Evolutionary conservation across 768 basidiomycete species (phyloP), one percentile per base, ranked within the genome.

Genomic region (Rhizopogon vesiculosus): DNA sequence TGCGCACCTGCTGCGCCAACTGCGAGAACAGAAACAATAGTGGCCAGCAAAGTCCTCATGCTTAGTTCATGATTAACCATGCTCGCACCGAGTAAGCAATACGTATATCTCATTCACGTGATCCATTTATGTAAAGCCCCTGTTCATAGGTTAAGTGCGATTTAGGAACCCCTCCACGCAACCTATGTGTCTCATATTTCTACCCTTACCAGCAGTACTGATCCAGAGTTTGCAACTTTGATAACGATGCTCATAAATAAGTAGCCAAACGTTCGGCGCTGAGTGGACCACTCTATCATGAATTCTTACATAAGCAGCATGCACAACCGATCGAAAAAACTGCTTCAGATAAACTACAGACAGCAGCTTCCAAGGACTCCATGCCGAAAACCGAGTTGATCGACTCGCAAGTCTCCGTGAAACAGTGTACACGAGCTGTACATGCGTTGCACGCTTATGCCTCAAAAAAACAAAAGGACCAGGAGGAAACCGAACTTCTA

Each of bases 361-460:
- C 22, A 3, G 5, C 5, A 9, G 22, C 33, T 49, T 54, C 35
- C 28, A 29, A 52, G 40, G 41, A 44, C 44, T 19, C 49, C 45
- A 84, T 83, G 83, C 65, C 74, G 42, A 67, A 73, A 56, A 69
- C 75, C 53, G 76, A 78, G 55, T 79, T 89, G 61, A 80, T 93
- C 64, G 90, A 89, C 70, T 77, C 64, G 15, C 85, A 78, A 58
- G 86, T 97, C 59, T 87, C 87, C 18, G 57, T 75, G 13, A 68
- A 76, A 10, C 96, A 98, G 73, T 88, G 85, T 66, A 76, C 82
- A 59, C 83, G 79, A 45, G 96, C 96, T 5, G 76, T 96, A 7
- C 79, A 85, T 0, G 90, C 95, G 0, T 80, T 99, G 16, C 78
- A 89, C 50, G 74, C 78, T 2, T 83, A 98, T 65, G 84, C 87